These are phyloP conservation scores for Monilinia vaccinii-corymbosi DNA, from an alignment of 2,329 filamentous ascomycete genomes.

Conservation along the genomic window DNA sequence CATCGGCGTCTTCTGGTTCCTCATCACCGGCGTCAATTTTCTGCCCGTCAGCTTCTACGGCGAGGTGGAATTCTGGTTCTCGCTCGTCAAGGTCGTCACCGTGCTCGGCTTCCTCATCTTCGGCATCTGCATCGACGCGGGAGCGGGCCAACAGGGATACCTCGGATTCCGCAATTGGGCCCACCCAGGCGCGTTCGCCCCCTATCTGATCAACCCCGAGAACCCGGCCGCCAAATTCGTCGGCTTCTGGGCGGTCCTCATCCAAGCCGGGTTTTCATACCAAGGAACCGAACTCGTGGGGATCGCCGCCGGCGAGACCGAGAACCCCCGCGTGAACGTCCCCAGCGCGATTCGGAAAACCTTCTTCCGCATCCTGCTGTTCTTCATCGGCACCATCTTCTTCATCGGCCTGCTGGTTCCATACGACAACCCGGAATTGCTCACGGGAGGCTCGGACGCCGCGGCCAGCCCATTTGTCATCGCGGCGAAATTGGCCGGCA, in stretches of 20 bases:
- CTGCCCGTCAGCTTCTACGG: conserved; percentile 65
- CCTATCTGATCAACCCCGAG: conserved; percentile 45
- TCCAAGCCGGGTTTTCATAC: conserved; percentile 42
- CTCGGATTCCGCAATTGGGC: conserved; percentile 51
- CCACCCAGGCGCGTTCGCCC: conserved; percentile 52
- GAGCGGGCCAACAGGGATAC: conserved; percentile 49
- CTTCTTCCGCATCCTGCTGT: conserved; percentile 45
- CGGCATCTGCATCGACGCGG: conserved; percentile 64
- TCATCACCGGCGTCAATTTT: conserved; percentile 62
- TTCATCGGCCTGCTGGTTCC: conserved; percentile 51
- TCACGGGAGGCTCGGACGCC: conserved; percentile 43
- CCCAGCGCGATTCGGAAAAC: conserved; percentile 57
- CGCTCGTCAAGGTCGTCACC: conserved; percentile 67
- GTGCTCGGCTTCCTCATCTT: conserved; percentile 70
- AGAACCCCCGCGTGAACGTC: conserved; percentile 49
- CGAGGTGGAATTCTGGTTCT: conserved; percentile 72
- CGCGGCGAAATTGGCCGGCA: conserved; percentile 50
- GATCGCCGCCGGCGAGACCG: conserved; percentile 58
- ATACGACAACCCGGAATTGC: conserved; percentile 41
- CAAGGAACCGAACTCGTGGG: conserved; percentile 56
- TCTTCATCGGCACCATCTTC: conserved; percentile 43
- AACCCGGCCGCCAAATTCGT: conserved; percentile 40
- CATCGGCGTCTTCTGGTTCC: conserved; percentile 63
- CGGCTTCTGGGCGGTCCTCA: conserved; percentile 58
- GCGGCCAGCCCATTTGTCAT: conserved; percentile 47